phyloP scores from a whole-genome alignment of 371 early-diverging fungal species.

The Rhizopus arrhizus region DNA sequence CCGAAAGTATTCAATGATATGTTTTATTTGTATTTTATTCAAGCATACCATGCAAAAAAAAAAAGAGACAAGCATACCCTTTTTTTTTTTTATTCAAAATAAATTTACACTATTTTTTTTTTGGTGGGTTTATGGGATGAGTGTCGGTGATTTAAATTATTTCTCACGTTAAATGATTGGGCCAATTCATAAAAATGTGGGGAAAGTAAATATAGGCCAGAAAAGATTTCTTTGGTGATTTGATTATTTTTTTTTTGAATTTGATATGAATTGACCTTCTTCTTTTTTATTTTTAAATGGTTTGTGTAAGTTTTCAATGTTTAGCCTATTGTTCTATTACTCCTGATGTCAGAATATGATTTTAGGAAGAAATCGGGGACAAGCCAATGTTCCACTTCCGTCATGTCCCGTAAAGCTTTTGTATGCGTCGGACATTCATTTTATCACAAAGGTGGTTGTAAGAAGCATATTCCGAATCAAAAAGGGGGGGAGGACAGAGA shows the following conservation, averaged over 20 bases:
- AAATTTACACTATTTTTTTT: too few species aligned
- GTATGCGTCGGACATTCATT: constrained; percentile 11
- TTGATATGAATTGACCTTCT: neutral
- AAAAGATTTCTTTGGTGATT: neutral
- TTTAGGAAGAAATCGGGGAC: constrained; percentile 25
- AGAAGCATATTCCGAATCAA: too few species aligned
- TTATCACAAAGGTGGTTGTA: neutral
- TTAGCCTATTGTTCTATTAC: neutral
- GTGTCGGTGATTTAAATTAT: neutral
- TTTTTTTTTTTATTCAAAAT: too few species aligned
- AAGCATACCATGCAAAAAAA: too few species aligned
- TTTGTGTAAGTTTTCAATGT: too few species aligned
- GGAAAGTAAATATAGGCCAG: neutral
- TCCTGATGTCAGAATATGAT: constrained; percentile 4
- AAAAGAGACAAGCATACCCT: too few species aligned
- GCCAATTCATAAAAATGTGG: neutral
- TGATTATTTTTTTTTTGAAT: constrained; percentile 3
- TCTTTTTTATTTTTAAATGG: neutral
- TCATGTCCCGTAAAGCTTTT: constrained; percentile 18
- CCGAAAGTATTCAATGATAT: too few species aligned
- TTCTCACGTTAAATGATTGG: constrained; percentile 1
- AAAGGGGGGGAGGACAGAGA: neutral
- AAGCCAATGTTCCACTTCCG: constrained; percentile 15
- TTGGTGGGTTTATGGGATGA: neutral
- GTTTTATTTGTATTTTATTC: too few species aligned